These are phyloP conservation scores for Fimicolochytrium jonesii DNA, from an alignment of 192 early-diverging fungal genomes.

Conservation along the genomic window DNA sequence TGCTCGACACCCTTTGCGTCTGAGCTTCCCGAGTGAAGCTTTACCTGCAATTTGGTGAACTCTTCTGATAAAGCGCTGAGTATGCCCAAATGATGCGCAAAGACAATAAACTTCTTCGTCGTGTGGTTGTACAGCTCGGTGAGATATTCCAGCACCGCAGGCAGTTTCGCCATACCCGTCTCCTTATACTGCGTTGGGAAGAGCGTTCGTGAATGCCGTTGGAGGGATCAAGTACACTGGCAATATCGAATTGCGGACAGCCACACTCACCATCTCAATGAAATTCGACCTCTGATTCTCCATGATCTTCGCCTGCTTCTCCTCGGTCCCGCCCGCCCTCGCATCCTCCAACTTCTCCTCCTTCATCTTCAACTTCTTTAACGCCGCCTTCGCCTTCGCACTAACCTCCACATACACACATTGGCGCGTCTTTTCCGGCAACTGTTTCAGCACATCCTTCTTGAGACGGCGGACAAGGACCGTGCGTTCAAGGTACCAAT, in stretches of 20 bases:
- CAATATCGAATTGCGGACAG: not conserved
- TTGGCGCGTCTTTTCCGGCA: conserved; percentile 42
- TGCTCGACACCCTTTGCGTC: not conserved
- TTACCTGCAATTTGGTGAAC: conserved; percentile 22
- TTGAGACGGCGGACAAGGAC: conserved; percentile 47
- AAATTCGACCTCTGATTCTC: not conserved
- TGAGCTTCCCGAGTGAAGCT: too few species aligned
- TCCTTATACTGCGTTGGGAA: conserved; percentile 24
- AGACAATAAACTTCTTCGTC: conserved; percentile 43
- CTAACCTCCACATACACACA: conserved; percentile 27
- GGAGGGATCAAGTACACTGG: too few species aligned
- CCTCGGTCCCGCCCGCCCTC: not conserved
- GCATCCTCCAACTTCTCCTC: not conserved
- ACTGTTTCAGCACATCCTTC: conserved; percentile 36
- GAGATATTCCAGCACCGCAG: conserved; percentile 38
- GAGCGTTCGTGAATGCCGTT: not conserved
- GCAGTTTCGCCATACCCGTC: conserved; percentile 36
- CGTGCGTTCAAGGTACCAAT: conserved; percentile 37
- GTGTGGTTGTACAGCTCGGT: conserved; percentile 31
- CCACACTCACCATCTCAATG: conserved; percentile 10
- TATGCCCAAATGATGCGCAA: conserved; percentile 43
- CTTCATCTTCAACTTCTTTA: conserved; percentile 17
- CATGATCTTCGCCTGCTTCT: not conserved
- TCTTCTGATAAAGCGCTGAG: conserved; percentile 23
- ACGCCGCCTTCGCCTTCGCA: not conserved